A percentile compares a stretch with the other conserved stretches of the same genome.
Conservation (phyloP, 768 basidiomycete species). For the Trametes sanguinea region DNA sequence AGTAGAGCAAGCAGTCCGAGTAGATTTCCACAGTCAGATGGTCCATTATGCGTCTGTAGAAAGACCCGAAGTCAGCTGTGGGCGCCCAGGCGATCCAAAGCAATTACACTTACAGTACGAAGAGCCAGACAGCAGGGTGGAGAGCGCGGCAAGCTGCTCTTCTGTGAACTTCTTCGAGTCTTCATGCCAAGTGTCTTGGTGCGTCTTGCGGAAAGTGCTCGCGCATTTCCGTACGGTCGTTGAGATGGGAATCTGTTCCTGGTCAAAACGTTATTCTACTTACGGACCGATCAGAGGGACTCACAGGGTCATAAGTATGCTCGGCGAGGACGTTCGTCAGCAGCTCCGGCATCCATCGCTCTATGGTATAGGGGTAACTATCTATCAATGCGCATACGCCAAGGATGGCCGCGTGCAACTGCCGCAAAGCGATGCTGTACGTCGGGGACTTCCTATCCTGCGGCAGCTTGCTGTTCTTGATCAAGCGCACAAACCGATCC, state of each 20-base stretch:
- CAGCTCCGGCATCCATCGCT: slow-evolving; percentile 89
- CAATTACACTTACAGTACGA: slow-evolving; percentile 64
- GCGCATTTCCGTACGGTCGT: slow-evolving; percentile 82
- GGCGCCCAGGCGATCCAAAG: neutral
- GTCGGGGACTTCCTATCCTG: slow-evolving; percentile 54
- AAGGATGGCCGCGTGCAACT: slow-evolving; percentile 87
- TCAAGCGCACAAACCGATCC: slow-evolving; percentile 79
- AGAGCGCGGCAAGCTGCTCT: slow-evolving; percentile 79
- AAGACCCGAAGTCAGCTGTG: too few relatives aligned
- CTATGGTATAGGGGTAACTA: slow-evolving; percentile 94
- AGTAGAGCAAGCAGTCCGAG: slow-evolving; percentile 3
- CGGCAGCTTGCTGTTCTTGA: slow-evolving; percentile 69
- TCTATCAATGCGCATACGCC: slow-evolving; percentile 94
- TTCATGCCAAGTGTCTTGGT: slow-evolving; percentile 89
- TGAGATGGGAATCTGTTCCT: slow-evolving; percentile 71
- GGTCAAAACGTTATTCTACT: neutral
- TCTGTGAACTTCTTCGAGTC: slow-evolving; percentile 85
- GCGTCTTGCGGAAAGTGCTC: slow-evolving; percentile 77
- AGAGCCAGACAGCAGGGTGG: slow-evolving; percentile 83
- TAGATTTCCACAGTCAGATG: neutral
- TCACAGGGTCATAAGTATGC: slow-evolving; percentile 83
- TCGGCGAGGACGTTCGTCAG: slow-evolving; percentile 77
- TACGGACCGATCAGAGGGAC: slow-evolving; percentile 17
- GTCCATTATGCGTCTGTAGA: slow-evolving; percentile 20
- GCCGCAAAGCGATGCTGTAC: slow-evolving; percentile 72